Base-by-base conservation (phyloP, 768 basidiomycete species). In the Rhodotorula toruloides region DNA sequence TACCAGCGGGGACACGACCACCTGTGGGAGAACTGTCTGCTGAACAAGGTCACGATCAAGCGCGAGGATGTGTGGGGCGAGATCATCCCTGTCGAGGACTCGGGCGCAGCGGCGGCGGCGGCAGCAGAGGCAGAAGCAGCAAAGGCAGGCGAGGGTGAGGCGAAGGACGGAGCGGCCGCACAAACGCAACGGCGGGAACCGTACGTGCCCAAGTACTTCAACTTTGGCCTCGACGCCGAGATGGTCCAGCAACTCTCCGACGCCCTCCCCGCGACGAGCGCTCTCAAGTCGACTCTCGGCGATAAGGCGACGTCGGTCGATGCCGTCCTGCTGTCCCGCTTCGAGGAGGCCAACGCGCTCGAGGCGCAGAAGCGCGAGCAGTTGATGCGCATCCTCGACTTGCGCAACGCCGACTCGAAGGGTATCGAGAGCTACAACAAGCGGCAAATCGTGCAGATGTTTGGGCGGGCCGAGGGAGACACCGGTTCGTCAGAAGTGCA, bases 371-470 rank as follows among this genome's bases (percentile, higher is more conserved):
- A 79, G 64, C 61, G 55, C 19, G 77, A 79, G 55, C 68, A 73
- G 73, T 82, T 96, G 62, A 85, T 87, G 48, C 82, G 83, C 71
- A 78, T 91, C 37, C 78, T 91, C 29, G 91, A 96, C 79, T 78
- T 98, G 73, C 81, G 87, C 68, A 97, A 98, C 74, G 88, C 94
- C 25, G 89, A 88, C 72, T 88, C 90, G 36, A 81, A 79, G 37
- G 91, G 90, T n/a, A 85, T 97, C 67, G 84, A 89, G 56, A 89
- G 83, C 73, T 90, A 91, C 78, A 97, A 96, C 77, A 81, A 88
- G 65, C 81, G 84, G 75, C 82, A 91, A 67, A 87, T 92, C 67
- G 81, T 96, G 36, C 78, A 79, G 21, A 85, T 83, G 36, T 97
- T 98, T 79, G 94, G 92, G 1, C 80, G 82, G 12, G 56, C 86